These are phyloP conservation scores for Gossypium stocksii DNA, from an alignment of 345 rosid species.

Conservation along the genomic window DNA sequence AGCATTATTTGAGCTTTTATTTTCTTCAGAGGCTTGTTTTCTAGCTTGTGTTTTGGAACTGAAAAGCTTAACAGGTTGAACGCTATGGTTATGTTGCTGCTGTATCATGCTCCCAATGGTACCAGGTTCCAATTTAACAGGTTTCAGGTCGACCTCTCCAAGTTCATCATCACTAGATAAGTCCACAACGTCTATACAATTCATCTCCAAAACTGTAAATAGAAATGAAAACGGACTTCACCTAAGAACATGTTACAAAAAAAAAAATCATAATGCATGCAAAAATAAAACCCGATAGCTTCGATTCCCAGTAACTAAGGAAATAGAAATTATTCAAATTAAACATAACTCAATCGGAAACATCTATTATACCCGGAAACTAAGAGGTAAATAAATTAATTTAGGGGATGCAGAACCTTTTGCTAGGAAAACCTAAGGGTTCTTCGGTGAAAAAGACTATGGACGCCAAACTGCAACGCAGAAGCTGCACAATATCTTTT, in stretches of 20 bases:
- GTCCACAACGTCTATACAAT: constrained; percentile 23
- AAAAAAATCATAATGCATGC: not conserved
- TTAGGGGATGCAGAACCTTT: no score
- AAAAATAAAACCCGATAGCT: not conserved
- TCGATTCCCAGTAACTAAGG: not conserved
- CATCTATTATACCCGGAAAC: not conserved
- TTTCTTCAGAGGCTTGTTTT: constrained; percentile 53
- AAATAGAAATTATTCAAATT: not conserved
- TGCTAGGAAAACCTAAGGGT: not conserved
- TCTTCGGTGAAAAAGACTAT: not conserved
- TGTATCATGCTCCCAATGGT: constrained; percentile 18
- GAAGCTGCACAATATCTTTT: not conserved
- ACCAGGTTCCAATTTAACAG: constrained; percentile 47
- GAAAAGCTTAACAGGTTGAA: constrained; percentile 9
- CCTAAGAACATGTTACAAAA: not conserved
- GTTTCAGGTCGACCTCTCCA: constrained; percentile 32
- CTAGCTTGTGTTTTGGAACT: constrained; percentile 23
- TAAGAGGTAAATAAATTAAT: not conserved
- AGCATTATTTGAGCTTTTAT: constrained; percentile 41
- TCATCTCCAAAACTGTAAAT: constrained; percentile 30
- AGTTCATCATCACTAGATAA: constrained; percentile 31
- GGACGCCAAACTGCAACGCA: not conserved
- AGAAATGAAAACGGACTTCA: constrained; percentile 9
- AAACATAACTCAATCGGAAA: not conserved
- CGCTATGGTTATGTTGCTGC: constrained; percentile 12